These are phyloP conservation scores for Alternaria sp. DNA, from an alignment of 2,329 filamentous ascomycete species.

Conservation along the genomic window DNA sequence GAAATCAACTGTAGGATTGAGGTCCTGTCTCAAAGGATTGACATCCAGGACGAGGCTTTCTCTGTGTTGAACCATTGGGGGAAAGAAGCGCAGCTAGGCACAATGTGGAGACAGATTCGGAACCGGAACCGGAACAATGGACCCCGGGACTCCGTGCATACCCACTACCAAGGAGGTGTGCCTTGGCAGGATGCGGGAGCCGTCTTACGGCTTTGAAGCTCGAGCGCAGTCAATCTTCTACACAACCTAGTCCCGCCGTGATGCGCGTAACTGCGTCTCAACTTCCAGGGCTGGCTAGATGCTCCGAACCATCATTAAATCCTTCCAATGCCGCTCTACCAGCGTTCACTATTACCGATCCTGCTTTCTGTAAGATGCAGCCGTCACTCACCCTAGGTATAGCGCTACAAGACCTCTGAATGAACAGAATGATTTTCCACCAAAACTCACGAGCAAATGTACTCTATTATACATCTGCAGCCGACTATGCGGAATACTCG, in stretches of 20 bases:
- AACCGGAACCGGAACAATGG: slow-evolving; percentile 1
- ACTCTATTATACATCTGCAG: neutral
- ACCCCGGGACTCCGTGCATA: neutral
- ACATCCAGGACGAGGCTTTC: neutral
- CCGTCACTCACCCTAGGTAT: neutral
- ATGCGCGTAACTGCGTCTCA: neutral
- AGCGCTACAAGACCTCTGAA: neutral
- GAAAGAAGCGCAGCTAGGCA: neutral
- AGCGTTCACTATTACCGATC: neutral
- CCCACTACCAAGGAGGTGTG: neutral
- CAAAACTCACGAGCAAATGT: neutral
- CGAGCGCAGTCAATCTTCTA: neutral
- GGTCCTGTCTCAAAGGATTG: neutral
- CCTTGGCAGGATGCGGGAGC: neutral
- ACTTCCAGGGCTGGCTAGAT: neutral
- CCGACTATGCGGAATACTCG: neutral
- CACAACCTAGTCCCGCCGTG: neutral
- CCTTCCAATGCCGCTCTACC: neutral
- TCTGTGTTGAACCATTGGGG: neutral
- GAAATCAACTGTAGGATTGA: neutral
- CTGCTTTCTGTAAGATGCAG: neutral
- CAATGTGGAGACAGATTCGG: neutral
- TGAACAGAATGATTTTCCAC: neutral
- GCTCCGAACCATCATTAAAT: neutral
- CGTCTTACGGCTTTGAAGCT: neutral